Evolutionary conservation across 129 eudicot species (phyloP), one percentile per base, ranked within the genome.

Genomic region (Erigeron canadensis): DNA sequence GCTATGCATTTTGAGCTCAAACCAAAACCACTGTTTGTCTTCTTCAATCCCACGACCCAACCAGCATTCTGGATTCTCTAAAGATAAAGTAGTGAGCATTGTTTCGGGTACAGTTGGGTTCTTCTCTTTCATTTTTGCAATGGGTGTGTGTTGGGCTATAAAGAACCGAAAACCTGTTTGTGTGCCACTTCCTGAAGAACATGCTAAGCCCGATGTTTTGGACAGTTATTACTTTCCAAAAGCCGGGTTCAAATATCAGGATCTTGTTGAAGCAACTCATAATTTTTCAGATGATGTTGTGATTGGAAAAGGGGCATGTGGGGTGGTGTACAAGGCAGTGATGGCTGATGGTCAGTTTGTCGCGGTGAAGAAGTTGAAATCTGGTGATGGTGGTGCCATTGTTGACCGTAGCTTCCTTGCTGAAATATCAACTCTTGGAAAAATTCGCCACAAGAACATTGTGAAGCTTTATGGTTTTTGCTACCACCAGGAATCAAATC

Each of bases 251-350:
- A 75, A 70, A 16, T 89, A 86, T 77, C 90, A 87, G 61, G 98
- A 89, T 77, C 84, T 93, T 19, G 85, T 93, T 40, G 94, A 80
- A 58, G 96, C 98, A 44, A 93, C 98, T 7, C 87, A 69, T 45
- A 82, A 93, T 63, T 93, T 93, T 75, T 80, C 96, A 7, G 95
- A 89, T 21, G 69, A 72, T 22, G 86, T 79, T 22, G 79, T 93
- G 47, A 77, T 93, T n/a, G 98, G 98, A 43, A 89, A 80, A 57
- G 98, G 98, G 58, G 98, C 96, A 1, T 93, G 95, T 78, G 98
- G 98, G 16, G 83, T 84, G 19, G 98, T 93, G 28, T 93, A 89
- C 79, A 93, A 84, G 74, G 98, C 98, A n/a, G 79, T 78, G 55
- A 85, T 89, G 95, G 73, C 70, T 57, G 63, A 82, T 42, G 96